Percentiles rank a stretch among this genome's conserved stretches.
Evolutionary conservation across 768 basidiomycete genomes (phyloP).

Genomic region (Termitomyces sp.): DNA sequence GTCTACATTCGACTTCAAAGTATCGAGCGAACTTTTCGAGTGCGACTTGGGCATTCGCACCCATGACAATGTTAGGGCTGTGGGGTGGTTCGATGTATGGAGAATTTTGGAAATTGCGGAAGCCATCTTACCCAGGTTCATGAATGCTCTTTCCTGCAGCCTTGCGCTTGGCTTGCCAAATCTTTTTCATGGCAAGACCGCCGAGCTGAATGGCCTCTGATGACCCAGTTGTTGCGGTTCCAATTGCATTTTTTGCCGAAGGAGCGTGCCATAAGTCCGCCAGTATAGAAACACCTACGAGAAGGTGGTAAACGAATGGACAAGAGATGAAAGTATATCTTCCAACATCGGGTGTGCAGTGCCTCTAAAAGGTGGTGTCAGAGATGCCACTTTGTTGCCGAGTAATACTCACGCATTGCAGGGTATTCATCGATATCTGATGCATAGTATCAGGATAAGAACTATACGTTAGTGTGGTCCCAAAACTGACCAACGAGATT

Average conservation of each 20-base stretch:
- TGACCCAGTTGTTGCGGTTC: conserved; percentile 70
- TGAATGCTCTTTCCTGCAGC: conserved; percentile 69
- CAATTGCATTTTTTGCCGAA: conserved; percentile 58
- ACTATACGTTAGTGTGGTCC: background rate
- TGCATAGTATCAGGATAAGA: background rate
- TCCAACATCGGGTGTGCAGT: conserved; percentile 50
- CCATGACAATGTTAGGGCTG: conserved; percentile 65
- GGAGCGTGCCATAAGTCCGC: conserved; percentile 73
- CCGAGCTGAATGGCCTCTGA: conserved; percentile 74
- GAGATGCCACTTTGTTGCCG: background rate
- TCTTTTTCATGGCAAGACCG: conserved; percentile 73
- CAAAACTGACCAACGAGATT: conserved; percentile 50
- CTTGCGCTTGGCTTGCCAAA: conserved; percentile 69
- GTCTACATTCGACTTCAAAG: conserved; percentile 65
- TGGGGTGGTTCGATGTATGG: background rate
- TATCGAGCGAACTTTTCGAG: conserved; percentile 73
- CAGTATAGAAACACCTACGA: conserved; percentile 44
- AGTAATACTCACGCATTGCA: conserved; percentile 41
- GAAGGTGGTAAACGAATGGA: background rate
- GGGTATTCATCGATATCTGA: conserved; percentile 63
- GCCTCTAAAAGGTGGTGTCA: conserved; percentile 31
- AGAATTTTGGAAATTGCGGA: background rate
- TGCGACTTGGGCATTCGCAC: conserved; percentile 72
- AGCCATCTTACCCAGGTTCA: conserved; percentile 58
- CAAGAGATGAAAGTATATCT: background rate